phyloP scores from a whole-genome alignment of 2,329 filamentous ascomycete species.

The Claviceps citrina region DNA sequence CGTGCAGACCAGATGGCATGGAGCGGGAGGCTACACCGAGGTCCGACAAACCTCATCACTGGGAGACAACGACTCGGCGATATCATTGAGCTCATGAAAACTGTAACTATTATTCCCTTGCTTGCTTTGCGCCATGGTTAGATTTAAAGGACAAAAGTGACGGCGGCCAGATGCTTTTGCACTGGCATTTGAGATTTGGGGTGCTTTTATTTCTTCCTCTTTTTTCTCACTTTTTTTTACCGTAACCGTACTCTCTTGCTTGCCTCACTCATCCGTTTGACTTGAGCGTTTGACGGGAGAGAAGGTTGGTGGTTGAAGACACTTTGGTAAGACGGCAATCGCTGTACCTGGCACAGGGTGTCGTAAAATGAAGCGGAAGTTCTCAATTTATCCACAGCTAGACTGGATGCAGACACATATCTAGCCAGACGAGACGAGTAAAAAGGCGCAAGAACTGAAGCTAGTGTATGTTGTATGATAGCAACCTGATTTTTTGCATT shows the following conservation, averaged over 20 bases:
- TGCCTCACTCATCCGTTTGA: background rate
- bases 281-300: too few species aligned
- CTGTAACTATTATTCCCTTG: background rate
- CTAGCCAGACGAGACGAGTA: slow-evolving; percentile 5
- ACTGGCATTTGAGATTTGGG: background rate
- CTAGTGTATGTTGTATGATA: slow-evolving; percentile 10
- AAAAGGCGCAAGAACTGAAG: background rate
- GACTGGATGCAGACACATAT: slow-evolving; percentile 3
- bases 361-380: background rate
- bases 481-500: slow-evolving; percentile 1
- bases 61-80: slow-evolving; percentile 10
- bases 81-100: slow-evolving; percentile 12
- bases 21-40: background rate
- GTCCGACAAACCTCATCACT: background rate
- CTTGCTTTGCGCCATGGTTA: background rate
- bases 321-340: background rate
- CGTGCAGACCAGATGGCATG: background rate
- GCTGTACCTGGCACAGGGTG: slow-evolving; percentile 1
- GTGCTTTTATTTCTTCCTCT: background rate
- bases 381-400: slow-evolving; percentile 3
- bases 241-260: background rate
- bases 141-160: slow-evolving; percentile 2
- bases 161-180: background rate
- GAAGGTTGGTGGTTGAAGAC: background rate
- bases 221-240: too few species aligned